phyloP scores from a whole-genome alignment of 2,329 filamentous ascomycete species.

The Fusarium oligoseptatum region DNA sequence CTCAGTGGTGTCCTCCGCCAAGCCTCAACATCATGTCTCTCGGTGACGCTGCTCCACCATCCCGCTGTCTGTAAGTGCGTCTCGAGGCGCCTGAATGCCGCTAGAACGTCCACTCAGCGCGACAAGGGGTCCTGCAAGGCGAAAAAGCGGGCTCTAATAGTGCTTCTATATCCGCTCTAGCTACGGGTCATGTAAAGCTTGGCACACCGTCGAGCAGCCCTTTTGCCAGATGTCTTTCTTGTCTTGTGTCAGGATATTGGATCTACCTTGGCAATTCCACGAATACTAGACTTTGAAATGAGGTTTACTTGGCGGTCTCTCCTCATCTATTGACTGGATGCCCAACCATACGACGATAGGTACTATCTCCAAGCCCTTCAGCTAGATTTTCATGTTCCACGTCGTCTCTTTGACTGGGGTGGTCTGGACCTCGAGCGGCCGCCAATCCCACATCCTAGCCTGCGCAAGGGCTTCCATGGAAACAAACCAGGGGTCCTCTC shows the following conservation, averaged over 20 bases:
- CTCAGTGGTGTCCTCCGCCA: slow-evolving; percentile 28
- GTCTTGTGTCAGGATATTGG: not conserved
- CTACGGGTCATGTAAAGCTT: slow-evolving; percentile 19
- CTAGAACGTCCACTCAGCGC: slow-evolving; percentile 14
- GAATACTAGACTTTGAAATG: not conserved
- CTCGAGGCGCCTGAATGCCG: slow-evolving; percentile 18
- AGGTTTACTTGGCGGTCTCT: not conserved
- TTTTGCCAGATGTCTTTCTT: not conserved
- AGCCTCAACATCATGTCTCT: slow-evolving; percentile 30
- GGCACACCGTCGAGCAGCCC: slow-evolving; percentile 16
- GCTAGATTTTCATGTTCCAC: not conserved
- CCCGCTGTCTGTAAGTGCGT: slow-evolving; percentile 20
- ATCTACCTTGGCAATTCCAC: not conserved
- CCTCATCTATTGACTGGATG: not conserved
- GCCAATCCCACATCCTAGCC: slow-evolving; percentile 1
- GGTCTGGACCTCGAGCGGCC: slow-evolving; percentile 4
- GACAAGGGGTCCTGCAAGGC: slow-evolving; percentile 6
- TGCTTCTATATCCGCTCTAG: slow-evolving; percentile 7
- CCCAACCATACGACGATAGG: not conserved
- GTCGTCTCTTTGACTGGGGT: not conserved
- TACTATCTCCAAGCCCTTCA: not conserved
- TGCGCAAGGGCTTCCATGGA: slow-evolving; percentile 1
- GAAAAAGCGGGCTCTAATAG: slow-evolving; percentile 24
- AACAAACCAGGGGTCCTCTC: slow-evolving; percentile 16
- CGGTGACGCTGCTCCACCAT: slow-evolving; percentile 29